These are phyloP conservation scores for Leccinum incarnatum DNA, from an alignment of 768 basidiomycete genomes.

Conservation along the genomic window DNA sequence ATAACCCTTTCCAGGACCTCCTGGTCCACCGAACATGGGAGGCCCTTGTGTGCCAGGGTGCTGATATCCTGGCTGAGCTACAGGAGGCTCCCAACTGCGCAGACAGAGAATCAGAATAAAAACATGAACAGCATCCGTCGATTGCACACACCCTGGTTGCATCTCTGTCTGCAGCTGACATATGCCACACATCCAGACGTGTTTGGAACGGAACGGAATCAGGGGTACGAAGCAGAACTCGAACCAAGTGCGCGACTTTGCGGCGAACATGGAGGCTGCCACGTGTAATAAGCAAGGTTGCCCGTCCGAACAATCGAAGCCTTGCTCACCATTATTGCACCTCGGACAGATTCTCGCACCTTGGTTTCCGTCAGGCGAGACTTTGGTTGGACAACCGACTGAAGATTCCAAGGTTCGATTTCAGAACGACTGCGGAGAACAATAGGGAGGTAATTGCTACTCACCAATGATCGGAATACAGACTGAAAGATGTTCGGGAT, in stretches of 20 bases:
- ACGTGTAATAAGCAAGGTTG: neutral
- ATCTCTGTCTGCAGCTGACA: constrained; percentile 62
- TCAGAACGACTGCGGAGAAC: constrained; percentile 14
- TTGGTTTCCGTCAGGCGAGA: constrained; percentile 54
- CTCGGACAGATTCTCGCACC: constrained; percentile 61
- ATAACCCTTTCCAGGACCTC: constrained; percentile 20
- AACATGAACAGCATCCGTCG: neutral
- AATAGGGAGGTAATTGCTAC: constrained; percentile 14
- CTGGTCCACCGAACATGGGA: constrained; percentile 5
- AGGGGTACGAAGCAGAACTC: constrained; percentile 74
- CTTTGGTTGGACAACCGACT: constrained; percentile 67
- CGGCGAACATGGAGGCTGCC: constrained; percentile 56
- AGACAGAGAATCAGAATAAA: neutral
- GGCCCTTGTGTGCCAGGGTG: constrained; percentile 30
- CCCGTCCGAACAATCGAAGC: neutral
- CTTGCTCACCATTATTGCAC: constrained; percentile 63
- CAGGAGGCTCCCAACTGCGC: constrained; percentile 35
- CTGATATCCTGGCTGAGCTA: constrained; percentile 36
- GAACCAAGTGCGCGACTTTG: constrained; percentile 70
- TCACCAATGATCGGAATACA: constrained; percentile 53
- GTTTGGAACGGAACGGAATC: constrained; percentile 58
- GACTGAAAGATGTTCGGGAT: constrained; percentile 34
- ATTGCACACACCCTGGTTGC: constrained; percentile 45
- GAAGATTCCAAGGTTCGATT: neutral
- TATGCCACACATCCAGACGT: constrained; percentile 69